Base-by-base conservation (phyloP, 2,329 filamentous ascomycete species). In the Raffaelea ambrosiae region DNA sequence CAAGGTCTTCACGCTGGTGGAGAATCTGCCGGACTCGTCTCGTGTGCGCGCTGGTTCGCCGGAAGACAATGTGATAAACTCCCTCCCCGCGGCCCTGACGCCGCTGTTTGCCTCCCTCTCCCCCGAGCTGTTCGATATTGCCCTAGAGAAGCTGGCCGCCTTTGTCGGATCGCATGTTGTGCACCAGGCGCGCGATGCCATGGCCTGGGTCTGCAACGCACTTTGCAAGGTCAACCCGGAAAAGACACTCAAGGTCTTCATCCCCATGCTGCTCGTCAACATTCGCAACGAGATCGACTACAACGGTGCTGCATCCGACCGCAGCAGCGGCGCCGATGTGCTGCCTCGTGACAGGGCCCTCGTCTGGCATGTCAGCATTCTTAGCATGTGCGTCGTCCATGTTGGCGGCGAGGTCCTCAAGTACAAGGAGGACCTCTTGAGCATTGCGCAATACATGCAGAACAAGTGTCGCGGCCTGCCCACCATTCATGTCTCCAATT, bases 301-400 rank as follows among this genome's bases (percentile, higher is more conserved):
- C 64, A 98, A 97, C 61, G 88, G 91, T 44, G 93, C 93, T 19
- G 94, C 91, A 2, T 97, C 91, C 2, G 94, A 94, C 49, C 80
- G 93, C 57, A 97, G 89, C 48, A 95, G 88, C 48, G 93, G 93
- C 19, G 87, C 86, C 1, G 93, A 98, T 64, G 89, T 97, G 40
- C 74, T 98, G 18, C 93, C 93, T 9, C 81, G 93, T 55, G 93
- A 98, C 63, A 78, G 93, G 47, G 93, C 88, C 4, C 71, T 98
- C 16, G 90, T 98, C 1, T 98, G 94, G 94, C 88, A 97, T 61
- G 80, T 97, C 51, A 95, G 88, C 65, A 89, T 98, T 73, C 77
- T 98, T 5, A 95, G 90, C 61, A 98, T 98, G 91, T 93, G 88
- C 51, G 88, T 96, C 20, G 93, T 98, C 3, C 93, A 98, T 59